Evolutionary conservation across 1,284 basidiomycete species (phyloP), one percentile per base, ranked within the genome.

Genomic region (Ustilago vetiveriae): DNA sequence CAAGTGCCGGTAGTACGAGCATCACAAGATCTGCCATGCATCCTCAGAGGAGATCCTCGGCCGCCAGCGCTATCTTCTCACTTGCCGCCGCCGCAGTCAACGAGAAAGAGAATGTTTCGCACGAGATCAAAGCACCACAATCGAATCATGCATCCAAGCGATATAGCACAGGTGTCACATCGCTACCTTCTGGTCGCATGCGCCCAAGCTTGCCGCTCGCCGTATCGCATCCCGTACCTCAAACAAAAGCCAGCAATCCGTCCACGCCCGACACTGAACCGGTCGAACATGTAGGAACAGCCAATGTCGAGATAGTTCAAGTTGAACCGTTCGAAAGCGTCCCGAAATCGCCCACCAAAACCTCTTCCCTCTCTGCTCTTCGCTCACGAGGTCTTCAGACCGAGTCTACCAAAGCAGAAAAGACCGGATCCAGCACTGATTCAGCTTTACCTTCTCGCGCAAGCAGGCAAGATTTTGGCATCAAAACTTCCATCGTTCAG

Each of bases 51-150:
- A 43, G 60, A 13, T 57, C 60, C 1, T 53, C 49, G 3, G 52
- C 39, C 36, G 57, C 48, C 30, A 56, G 39, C 48, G 11, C n/a
- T n/a, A n/a, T 49, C 51, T 22, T 6, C 5, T 11, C 22, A 3
- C 6, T n/a, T 29, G 8, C 14, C 2, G n/a, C 42, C 6, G 8
- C 46, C 3, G 24, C 24, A 3, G 22, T 3, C 7, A 27, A 43
- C 24, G 62, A 58, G 22, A 65, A 65, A 42, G 62, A 65, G n/a
- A 65, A 65, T 27, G 7, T 54, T 6, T 44, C 55, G 10, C 52
- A 52, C 6, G 19, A 16, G 11, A 14, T 22, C n/a, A 7, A 21
- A 11, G 4, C 27, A 4, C 9, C 27, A 16, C 22, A 43, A 33
- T 9, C 14, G 5, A 22, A 23, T 3, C 10, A 30, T 0, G 46